A percentile compares a stretch with the other conserved stretches of the same genome.
Evolutionary conservation across 2,329 filamentous ascomycete genomes (phyloP).

Genomic region (Colletotrichum sp.): DNA sequence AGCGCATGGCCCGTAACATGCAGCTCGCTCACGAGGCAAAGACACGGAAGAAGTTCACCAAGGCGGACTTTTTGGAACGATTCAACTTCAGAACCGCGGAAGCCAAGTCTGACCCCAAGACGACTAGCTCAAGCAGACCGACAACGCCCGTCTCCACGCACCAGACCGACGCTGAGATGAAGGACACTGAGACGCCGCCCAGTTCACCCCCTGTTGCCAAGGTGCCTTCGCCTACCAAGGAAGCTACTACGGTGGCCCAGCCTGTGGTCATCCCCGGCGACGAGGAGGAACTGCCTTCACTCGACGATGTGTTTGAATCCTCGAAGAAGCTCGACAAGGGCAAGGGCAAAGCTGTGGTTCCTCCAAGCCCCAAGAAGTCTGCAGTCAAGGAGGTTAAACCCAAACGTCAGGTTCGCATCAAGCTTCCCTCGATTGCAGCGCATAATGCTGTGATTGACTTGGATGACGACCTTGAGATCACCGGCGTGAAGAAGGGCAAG

Average conservation of each 20-base stretch:
- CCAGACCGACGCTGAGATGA: constrained; percentile 57
- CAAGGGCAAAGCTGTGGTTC: constrained; percentile 45
- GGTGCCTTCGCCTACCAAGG: constrained; percentile 27
- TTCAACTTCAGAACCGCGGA: constrained; percentile 72
- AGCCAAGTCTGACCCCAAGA: constrained; percentile 34
- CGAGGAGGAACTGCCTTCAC: constrained; percentile 39
- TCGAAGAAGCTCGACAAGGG: constrained; percentile 55
- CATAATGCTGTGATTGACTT: constrained; percentile 48
- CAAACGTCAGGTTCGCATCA: constrained; percentile 57
- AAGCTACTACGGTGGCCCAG: constrained; percentile 13
- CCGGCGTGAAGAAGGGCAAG: constrained; percentile 52
- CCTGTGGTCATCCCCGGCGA: constrained; percentile 16
- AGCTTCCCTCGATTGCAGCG: constrained; percentile 44
- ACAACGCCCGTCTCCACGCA: constrained; percentile 48
- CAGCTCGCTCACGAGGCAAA: constrained; percentile 89
- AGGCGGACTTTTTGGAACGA: constrained; percentile 79
- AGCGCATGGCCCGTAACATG: constrained; percentile 87
- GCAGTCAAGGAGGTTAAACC: constrained; percentile 32
- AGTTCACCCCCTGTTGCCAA: constrained; percentile 65
- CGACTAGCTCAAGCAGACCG: constrained; percentile 61
- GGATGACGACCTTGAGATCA: constrained; percentile 71
- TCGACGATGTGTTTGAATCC: constrained; percentile 39
- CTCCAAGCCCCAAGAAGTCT: not conserved
- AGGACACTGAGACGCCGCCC: constrained; percentile 67
- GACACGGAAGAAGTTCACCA: constrained; percentile 90